Conservation (phyloP, 2,329 filamentous ascomycete species). For the Colletotrichum cuscutae region DNA sequence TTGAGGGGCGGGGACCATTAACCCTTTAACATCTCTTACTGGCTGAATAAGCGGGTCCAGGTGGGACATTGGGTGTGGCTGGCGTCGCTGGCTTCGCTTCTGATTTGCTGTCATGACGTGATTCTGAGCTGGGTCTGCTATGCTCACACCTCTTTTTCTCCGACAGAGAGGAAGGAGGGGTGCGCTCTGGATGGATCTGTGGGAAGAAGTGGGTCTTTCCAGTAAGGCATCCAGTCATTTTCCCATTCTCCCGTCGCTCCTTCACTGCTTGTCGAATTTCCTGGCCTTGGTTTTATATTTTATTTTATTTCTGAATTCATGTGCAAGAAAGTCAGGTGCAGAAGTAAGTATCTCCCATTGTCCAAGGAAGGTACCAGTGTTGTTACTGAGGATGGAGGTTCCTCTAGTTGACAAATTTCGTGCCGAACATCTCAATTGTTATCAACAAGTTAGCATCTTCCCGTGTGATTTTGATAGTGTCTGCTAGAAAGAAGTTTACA, state of each 20-base stretch:
- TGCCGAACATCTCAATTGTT: not conserved
- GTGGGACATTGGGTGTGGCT: conserved; percentile 45
- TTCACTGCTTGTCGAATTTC: conserved; percentile 1
- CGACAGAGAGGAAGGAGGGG: not conserved
- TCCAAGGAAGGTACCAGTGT: not conserved
- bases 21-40: conserved; percentile 59
- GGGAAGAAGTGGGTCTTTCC: not conserved
- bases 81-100: conserved; percentile 9
- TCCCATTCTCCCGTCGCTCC: not conserved
- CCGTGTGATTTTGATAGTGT: too few species aligned
- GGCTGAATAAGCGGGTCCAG: conserved; percentile 56
- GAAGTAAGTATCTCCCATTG: not conserved
- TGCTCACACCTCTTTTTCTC: not conserved
- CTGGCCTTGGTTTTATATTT: not conserved
- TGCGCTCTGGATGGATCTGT: too few species aligned
- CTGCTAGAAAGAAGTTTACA: too few species aligned
- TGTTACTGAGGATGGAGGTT: not conserved
- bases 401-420: not conserved
- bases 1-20: conserved; percentile 58
- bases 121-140: not conserved
- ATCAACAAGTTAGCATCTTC: not conserved
- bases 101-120: conserved; percentile 38
- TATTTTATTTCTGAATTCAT: too few species aligned
- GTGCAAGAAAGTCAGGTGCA: not conserved
- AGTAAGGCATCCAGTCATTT: not conserved